phyloP scores from a whole-genome alignment of 371 early-diverging fungal species.

The Conidiobolus incongruus region DNA sequence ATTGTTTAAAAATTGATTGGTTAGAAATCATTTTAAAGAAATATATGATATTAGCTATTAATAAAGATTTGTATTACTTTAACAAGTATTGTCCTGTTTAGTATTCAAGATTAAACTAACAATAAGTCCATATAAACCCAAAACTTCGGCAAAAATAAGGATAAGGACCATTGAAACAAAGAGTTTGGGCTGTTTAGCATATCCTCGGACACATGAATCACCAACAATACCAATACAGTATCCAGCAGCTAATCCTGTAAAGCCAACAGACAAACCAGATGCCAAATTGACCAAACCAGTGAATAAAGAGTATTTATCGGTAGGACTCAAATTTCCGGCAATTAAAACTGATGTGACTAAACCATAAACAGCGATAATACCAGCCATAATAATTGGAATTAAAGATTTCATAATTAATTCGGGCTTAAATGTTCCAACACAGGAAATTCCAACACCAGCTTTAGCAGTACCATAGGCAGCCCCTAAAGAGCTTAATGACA shows the following conservation, averaged over 20 bases:
- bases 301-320: neutral
- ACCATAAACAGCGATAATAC: constrained; percentile 96
- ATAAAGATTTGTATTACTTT: neutral
- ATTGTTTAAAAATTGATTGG: too few relatives aligned
- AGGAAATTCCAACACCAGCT: constrained; percentile 87
- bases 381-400: constrained; percentile 95
- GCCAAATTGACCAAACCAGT: constrained; percentile 75
- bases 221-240: constrained; percentile 94
- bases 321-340: constrained; percentile 21
- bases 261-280: constrained; percentile 83
- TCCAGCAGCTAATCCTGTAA: constrained; percentile 85
- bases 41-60: too few relatives aligned
- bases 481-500: constrained; percentile 48
- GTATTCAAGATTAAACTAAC: constrained; percentile 93
- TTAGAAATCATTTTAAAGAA: too few relatives aligned
- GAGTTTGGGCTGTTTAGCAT: constrained; percentile 79
- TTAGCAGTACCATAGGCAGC: constrained; percentile 97
- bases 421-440: constrained; percentile 88
- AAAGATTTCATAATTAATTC: constrained; percentile 52
- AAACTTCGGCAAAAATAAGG: constrained; percentile 96
- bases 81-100: constrained; percentile 20
- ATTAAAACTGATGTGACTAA: constrained; percentile 85
- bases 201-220: constrained; percentile 81
- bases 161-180: constrained; percentile 90
- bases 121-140: constrained; percentile 84